These are phyloP conservation scores for Floccularia luteovirens DNA, from an alignment of 768 basidiomycete genomes.

Conservation along the genomic window DNA sequence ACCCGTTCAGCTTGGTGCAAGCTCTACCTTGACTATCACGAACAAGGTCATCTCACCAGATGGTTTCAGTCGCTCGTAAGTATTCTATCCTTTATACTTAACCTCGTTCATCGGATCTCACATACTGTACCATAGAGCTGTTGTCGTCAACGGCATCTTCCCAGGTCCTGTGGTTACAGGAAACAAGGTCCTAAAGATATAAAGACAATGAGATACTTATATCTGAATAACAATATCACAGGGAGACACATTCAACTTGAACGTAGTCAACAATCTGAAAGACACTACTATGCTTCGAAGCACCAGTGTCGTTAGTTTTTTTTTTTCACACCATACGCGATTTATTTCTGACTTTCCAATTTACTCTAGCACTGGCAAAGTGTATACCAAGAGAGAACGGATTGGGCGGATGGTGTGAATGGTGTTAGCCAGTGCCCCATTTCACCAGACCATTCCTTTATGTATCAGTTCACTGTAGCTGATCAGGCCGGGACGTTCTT, in stretches of 20 bases:
- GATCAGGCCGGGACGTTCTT: slow-evolving; percentile 25
- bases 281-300: slow-evolving; percentile 28
- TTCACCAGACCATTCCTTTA: slow-evolving; percentile 28
- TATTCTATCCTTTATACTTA: neutral
- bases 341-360: neutral
- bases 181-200: slow-evolving; percentile 9
- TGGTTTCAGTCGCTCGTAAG: slow-evolving; percentile 2
- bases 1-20: slow-evolving; percentile 19
- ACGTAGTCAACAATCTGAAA: slow-evolving; percentile 29
- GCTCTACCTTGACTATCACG: slow-evolving; percentile 26
- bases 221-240: slow-evolving; percentile 5
- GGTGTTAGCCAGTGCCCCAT: slow-evolving; percentile 44
- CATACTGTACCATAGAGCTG: slow-evolving; percentile 11
- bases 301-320: slow-evolving; percentile 16
- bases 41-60: neutral
- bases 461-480: slow-evolving; percentile 27
- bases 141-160: slow-evolving; percentile 12
- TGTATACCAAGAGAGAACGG: slow-evolving; percentile 31
- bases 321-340: neutral
- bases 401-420: slow-evolving; percentile 36
- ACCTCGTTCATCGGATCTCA: neutral
- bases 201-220: neutral
- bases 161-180: slow-evolving; percentile 18
- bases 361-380: slow-evolving; percentile 46
- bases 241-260: slow-evolving; percentile 32